phyloP scores from a whole-genome alignment of 2,329 filamentous ascomycete species.

The Metarhizium guizhouense region DNA sequence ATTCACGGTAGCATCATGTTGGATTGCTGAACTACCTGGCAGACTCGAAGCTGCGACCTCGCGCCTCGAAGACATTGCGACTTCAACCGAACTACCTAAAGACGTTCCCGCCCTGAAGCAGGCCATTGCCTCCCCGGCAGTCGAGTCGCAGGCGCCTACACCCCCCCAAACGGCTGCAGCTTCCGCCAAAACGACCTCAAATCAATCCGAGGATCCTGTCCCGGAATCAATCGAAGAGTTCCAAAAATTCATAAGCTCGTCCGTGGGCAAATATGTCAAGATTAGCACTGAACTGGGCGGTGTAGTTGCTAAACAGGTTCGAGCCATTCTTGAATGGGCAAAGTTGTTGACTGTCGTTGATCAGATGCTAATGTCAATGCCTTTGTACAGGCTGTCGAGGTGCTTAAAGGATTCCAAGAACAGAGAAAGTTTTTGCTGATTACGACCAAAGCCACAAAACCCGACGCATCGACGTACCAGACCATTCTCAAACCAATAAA shows the following conservation, averaged over 20 bases:
- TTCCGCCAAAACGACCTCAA: background rate
- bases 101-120: slow-evolving; percentile 37
- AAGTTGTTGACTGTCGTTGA: slow-evolving; percentile 52
- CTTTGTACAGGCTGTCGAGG: slow-evolving; percentile 36
- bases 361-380: slow-evolving; percentile 46
- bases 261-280: slow-evolving; percentile 70
- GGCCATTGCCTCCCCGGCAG: slow-evolving; percentile 22
- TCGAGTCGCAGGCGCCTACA: slow-evolving; percentile 24
- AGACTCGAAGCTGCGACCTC: slow-evolving; percentile 97
- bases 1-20: background rate
- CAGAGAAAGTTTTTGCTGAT: slow-evolving; percentile 84
- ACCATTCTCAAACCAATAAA: slow-evolving; percentile 83
- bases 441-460: slow-evolving; percentile 86
- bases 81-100: slow-evolving; percentile 55
- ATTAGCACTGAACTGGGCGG: slow-evolving; percentile 71
- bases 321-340: slow-evolving; percentile 10
- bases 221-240: slow-evolving; percentile 82
- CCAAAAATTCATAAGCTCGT: slow-evolving; percentile 63
- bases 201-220: slow-evolving; percentile 42
- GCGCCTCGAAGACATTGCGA: slow-evolving; percentile 90
- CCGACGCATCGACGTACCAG: slow-evolving; percentile 60
- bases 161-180: slow-evolving; percentile 30
- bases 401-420: slow-evolving; percentile 62
- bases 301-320: slow-evolving; percentile 70
- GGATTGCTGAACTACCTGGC: slow-evolving; percentile 36